Base-by-base conservation (phyloP, 2,329 filamentous ascomycete species). In the Colletotrichum sublineola region DNA sequence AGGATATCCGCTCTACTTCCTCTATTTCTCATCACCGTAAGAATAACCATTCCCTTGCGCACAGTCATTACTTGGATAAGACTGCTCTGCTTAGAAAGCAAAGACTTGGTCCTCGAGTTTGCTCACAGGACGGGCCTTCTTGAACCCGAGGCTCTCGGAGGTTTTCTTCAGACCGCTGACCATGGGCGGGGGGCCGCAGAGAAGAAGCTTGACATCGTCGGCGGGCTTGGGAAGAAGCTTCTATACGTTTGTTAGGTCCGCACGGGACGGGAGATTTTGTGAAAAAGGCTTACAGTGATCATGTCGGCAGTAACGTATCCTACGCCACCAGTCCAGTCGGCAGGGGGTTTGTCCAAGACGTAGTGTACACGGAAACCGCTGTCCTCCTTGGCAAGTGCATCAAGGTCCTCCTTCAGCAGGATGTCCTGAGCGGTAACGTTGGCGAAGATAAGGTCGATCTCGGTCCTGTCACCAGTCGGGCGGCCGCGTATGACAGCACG, bases 41-140 rank as follows among this genome's bases (percentile, higher is more conserved):
- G 40, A 56, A 36, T n/a, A 31, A 38, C n/a, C 15, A 29, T 14
- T 44, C 40, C 38, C 31, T 44, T 31, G 15, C 31, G 33, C 15
- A 11, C 14, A 31, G 24, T 18, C 20, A 33, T 50, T 38, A 0
- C n/a, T 31, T n/a, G 5, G 12, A 11, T 64, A 24, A 29, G 7
- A 18, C 20, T 29, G 20, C 9, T 20, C 55, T 14, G 14, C 67
- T 80, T 83, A 85, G 85, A 99, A 99, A 80, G 94, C 95, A 86
- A 99, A 99, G 77, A 99, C 94, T 84, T 98, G 96, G 83, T 99
- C 96, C 81, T 96, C 93, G 66, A 98, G 91, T 90, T 98, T 98
- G 91, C 95, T 98, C 78, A 98, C 95, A 56, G 96, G 94, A 74
- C 92, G 91, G 53, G 96, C 94, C 89, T 98, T 98, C 80, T 94